Conservation (phyloP, 371 early-diverging fungal genomes). For the Nematocida parisii region DNA sequence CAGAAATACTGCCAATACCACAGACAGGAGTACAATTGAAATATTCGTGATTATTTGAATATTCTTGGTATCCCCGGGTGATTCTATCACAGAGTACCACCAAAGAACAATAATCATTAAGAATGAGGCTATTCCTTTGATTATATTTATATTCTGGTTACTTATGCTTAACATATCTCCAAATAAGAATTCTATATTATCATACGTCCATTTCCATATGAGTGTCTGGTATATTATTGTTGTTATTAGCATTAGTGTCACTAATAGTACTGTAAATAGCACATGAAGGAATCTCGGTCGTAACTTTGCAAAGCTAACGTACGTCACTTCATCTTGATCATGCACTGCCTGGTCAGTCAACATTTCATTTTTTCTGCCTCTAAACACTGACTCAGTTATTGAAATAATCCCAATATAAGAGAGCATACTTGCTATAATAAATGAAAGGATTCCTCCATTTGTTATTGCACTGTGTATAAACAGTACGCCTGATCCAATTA, state of each 20-base stretch:
- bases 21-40: neutral
- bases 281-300: neutral
- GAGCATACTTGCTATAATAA: neutral
- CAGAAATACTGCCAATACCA: neutral
- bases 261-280: neutral
- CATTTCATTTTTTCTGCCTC: neutral
- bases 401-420: neutral
- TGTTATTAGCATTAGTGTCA: neutral
- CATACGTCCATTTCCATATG: slow-evolving; percentile 1
- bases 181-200: neutral
- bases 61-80: neutral
- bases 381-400: neutral
- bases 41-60: slow-evolving; percentile 3
- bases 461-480: slow-evolving; percentile 1
- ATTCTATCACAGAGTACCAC: neutral
- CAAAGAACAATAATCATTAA: neutral
- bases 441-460: slow-evolving; percentile 1
- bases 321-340: neutral
- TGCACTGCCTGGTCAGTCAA: neutral
- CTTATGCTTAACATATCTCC: neutral
- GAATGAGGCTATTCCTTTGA: neutral
- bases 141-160: no score
- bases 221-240: slow-evolving; percentile 12
- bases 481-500: slow-evolving; percentile 16
- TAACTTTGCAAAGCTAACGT: slow-evolving; percentile 3